phyloP scores from a whole-genome alignment of 2,329 filamentous ascomycete species.

The Cladophialophora chaetospira region DNA sequence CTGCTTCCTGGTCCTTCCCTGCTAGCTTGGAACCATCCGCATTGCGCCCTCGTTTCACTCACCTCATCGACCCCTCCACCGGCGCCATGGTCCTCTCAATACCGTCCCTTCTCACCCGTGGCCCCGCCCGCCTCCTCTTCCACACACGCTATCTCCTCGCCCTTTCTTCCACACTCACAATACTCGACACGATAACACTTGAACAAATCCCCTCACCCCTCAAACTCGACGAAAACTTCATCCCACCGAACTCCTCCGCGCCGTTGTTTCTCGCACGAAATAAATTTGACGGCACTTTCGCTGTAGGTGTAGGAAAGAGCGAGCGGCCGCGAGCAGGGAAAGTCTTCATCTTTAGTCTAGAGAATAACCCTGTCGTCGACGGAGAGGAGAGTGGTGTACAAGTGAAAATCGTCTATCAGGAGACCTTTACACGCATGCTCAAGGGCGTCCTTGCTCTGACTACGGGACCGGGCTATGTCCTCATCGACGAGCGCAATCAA shows the following conservation, averaged over 20 bases:
- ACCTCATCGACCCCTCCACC: slow-evolving; percentile 73
- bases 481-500: slow-evolving; percentile 25
- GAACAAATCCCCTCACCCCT: slow-evolving; percentile 11
- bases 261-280: slow-evolving; percentile 25
- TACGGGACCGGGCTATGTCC: slow-evolving; percentile 21
- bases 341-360: slow-evolving; percentile 15
- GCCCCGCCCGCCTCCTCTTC: slow-evolving; percentile 69
- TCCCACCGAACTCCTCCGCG: slow-evolving; percentile 5
- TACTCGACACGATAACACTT: slow-evolving; percentile 75
- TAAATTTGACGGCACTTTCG: slow-evolving; percentile 24
- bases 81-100: slow-evolving; percentile 69
- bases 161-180: slow-evolving; percentile 70
- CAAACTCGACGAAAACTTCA: slow-evolving; percentile 14
- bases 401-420: slow-evolving; percentile 15
- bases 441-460: slow-evolving; percentile 21
- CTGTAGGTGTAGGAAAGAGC: slow-evolving; percentile 18
- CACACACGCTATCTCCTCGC: slow-evolving; percentile 74
- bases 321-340: slow-evolving; percentile 8
- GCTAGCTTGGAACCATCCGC: slow-evolving; percentile 30
- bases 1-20: slow-evolving; percentile 51
- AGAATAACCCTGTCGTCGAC: not conserved
- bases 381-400: not conserved
- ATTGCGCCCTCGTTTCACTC: slow-evolving; percentile 59
- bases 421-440: slow-evolving; percentile 8
- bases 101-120: slow-evolving; percentile 66